Base-by-base conservation (phyloP, 257 asterid genomes). In the Solanum pinnatisectum region DNA sequence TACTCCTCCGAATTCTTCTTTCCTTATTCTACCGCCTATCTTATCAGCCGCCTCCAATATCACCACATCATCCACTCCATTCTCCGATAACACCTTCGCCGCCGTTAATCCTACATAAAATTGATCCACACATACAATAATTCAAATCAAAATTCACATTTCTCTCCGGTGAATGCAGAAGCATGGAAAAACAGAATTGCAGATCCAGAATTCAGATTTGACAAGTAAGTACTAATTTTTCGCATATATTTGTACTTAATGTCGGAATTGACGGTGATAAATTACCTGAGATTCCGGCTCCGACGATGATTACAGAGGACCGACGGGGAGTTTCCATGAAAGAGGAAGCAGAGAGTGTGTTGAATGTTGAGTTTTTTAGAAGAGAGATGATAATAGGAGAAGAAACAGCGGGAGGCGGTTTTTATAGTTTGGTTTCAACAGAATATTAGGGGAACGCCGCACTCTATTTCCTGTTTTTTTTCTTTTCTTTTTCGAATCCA, bases 281-380 rank as follows among this genome's bases (percentile, higher is more conserved):
- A 35, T 10, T 87, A 92, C 99, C 99, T 89, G 99, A 95, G 84
- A 95, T 88, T 18, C 99, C 99, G 32, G 99, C 99, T 76, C 98
- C 99, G 88, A 96, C 91, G 18, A 96, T 88, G 90, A 95, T 89
- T 37, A 94, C 98, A 87, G 96, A 93, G 91, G 89, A 88, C 14
- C 95, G 92, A 84, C 88, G 88, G 35, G 92, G 87, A 67, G 76
- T 85, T 27, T 90, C 98, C 99, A 95, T 95, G 91, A 33, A 40
- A 27, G 86, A 46, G 32, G 70, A 27, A 42, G 42, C 82, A 23
- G 87, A 81, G 59, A 32, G 67, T 42, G 4, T 18, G 14, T n/a
- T 14, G 8, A 8, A 56, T 59, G 56, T 42, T 23, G 59, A 46
- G 13, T 22, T 37, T 9, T 9, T 13, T 11, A 35, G 30, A 32